These are phyloP conservation scores for Fusarium foetens DNA, from an alignment of 2,329 filamentous ascomycete species.

Conservation along the genomic window DNA sequence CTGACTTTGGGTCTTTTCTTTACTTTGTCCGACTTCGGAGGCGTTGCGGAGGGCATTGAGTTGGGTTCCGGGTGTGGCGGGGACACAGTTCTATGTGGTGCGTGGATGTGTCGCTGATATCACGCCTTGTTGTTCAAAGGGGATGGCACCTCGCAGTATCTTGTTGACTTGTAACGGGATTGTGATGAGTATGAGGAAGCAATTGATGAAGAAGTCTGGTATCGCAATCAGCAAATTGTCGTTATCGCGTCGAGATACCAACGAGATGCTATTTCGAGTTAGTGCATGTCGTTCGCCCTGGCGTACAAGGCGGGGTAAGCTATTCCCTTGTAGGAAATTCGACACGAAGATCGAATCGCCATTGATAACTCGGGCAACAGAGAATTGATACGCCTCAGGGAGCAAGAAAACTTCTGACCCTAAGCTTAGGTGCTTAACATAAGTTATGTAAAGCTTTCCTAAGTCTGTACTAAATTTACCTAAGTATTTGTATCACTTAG, in stretches of 20 bases:
- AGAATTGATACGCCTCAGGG: background rate
- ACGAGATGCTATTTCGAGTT: background rate
- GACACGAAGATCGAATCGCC: background rate
- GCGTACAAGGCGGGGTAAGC: conserved; percentile 13
- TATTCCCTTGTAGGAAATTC: background rate
- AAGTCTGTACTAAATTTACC: no score
- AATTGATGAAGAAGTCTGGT: background rate
- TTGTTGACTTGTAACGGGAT: rapidly evolving
- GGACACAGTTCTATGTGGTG: background rate
- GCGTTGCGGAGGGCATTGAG: conserved; percentile 7
- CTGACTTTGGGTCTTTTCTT: conserved; percentile 34
- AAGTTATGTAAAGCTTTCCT: no score
- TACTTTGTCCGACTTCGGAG: conserved; percentile 1
- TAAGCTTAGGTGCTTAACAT: no score
- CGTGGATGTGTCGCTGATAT: background rate
- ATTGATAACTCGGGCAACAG: background rate
- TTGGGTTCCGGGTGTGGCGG: background rate
- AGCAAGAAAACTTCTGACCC: no score
- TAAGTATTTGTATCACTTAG: no score
- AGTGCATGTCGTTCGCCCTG: background rate
- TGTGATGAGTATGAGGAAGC: background rate
- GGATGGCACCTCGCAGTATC: rapidly evolving
- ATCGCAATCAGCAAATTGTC: background rate
- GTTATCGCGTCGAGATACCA: conserved; percentile 2
- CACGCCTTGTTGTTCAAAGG: rapidly evolving